Percentiles rank a stretch among this genome's conserved stretches.
Conservation (phyloP, 768 basidiomycete genomes). For the Tephrocybe sp. region DNA sequence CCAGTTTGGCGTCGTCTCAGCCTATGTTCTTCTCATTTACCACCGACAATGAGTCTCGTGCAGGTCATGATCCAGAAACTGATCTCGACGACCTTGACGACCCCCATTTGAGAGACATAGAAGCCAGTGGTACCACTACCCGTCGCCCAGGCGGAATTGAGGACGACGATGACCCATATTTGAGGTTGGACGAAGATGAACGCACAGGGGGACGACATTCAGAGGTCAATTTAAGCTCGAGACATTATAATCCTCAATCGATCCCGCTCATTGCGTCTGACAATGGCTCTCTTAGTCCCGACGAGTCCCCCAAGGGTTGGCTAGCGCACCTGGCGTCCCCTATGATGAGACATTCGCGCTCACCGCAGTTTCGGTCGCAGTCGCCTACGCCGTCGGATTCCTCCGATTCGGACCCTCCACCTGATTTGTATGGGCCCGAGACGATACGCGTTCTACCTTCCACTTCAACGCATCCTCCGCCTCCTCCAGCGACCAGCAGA, state of each 20-base stretch:
- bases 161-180: slow-evolving; percentile 76
- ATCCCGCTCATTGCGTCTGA: slow-evolving; percentile 36
- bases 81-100: slow-evolving; percentile 76
- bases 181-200: slow-evolving; percentile 69
- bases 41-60: slow-evolving; percentile 64
- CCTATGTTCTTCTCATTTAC: slow-evolving; percentile 90
- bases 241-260: slow-evolving; percentile 28
- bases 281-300: slow-evolving; percentile 28
- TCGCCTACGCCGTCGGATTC: slow-evolving; percentile 40
- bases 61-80: slow-evolving; percentile 41
- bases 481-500: slow-evolving; percentile 33
- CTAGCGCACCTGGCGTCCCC: slow-evolving; percentile 75
- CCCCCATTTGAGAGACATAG: slow-evolving; percentile 58
- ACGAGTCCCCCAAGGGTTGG: slow-evolving; percentile 54
- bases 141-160: slow-evolving; percentile 28
- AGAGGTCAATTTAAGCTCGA: slow-evolving; percentile 22
- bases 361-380: slow-evolving; percentile 30
- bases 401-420: slow-evolving; percentile 39
- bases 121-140: slow-evolving; percentile 29
- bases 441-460: slow-evolving; percentile 25
- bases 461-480: slow-evolving; percentile 31
- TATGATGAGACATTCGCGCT: slow-evolving; percentile 38
- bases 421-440: slow-evolving; percentile 36
- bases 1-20: slow-evolving; percentile 61
- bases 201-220: slow-evolving; percentile 25